A percentile compares a stretch with the other conserved stretches of the same genome.
phyloP scores from a whole-genome alignment of 768 basidiomycete genomes.

The Chalciporus piperatus region DNA sequence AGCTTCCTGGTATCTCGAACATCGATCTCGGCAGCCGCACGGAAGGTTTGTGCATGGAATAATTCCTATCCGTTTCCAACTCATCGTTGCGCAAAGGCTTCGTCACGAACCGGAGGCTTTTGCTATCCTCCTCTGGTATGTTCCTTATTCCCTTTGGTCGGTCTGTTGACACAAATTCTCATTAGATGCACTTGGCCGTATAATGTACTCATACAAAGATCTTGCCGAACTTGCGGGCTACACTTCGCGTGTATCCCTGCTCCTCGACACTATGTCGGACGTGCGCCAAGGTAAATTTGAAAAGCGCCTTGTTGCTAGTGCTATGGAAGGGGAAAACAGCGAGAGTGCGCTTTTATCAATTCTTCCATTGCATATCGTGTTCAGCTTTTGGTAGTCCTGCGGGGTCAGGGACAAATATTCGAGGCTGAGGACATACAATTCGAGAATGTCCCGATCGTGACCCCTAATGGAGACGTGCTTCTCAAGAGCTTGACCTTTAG shows the following conservation, averaged over 20 bases:
- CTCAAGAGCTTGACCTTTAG: slow-evolving; percentile 83
- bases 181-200: slow-evolving; percentile 87
- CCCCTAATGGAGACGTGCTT: slow-evolving; percentile 92
- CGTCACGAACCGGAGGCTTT: slow-evolving; percentile 89
- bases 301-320: slow-evolving; percentile 81
- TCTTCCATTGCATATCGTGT: background rate
- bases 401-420: slow-evolving; percentile 73
- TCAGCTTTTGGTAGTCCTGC: slow-evolving; percentile 54
- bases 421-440: slow-evolving; percentile 90
- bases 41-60: slow-evolving; percentile 56
- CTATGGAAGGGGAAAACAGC: slow-evolving; percentile 68
- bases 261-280: slow-evolving; percentile 90
- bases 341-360: slow-evolving; percentile 50
- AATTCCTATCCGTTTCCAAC: background rate
- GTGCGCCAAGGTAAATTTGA: slow-evolving; percentile 81
- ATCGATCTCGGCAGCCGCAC: slow-evolving; percentile 84
- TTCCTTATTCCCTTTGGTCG: slow-evolving; percentile 3
- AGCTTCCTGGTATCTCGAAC: slow-evolving; percentile 63
- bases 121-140: slow-evolving; percentile 81
- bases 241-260: slow-evolving; percentile 83
- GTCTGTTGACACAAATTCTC: background rate
- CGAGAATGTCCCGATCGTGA: slow-evolving; percentile 91
- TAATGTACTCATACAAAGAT: slow-evolving; percentile 98
- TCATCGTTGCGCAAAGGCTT: slow-evolving; percentile 55
- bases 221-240: slow-evolving; percentile 94